Conservation (phyloP, 1,284 basidiomycete species). For the Naganishia sp. region DNA sequence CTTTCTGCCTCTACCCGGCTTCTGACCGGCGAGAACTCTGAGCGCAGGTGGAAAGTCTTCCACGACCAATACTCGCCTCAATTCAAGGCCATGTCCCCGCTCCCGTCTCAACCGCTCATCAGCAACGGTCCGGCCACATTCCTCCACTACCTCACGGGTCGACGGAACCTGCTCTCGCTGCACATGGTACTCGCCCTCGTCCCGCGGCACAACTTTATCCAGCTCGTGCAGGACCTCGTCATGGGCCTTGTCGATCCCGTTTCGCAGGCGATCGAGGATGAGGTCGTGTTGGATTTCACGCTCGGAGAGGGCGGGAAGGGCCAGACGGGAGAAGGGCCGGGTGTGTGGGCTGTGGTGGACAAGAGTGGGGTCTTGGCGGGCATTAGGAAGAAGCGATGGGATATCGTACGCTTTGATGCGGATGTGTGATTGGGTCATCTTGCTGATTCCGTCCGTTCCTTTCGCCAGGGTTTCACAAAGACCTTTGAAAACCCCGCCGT, state of each 20-base stretch:
- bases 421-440: not conserved
- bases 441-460: not conserved
- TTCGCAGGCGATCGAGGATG: slow-evolving; percentile 59
- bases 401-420: slow-evolving; percentile 64
- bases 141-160: slow-evolving; percentile 80
- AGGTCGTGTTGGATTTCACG: slow-evolving; percentile 73
- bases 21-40: not conserved
- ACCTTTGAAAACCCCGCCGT: slow-evolving; percentile 44
- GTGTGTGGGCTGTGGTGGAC: slow-evolving; percentile 78
- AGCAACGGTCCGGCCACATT: slow-evolving; percentile 73
- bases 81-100: slow-evolving; percentile 58
- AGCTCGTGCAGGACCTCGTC: slow-evolving; percentile 63
- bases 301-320: slow-evolving; percentile 60
- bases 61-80: slow-evolving; percentile 60
- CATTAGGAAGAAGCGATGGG: slow-evolving; percentile 74
- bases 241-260: slow-evolving; percentile 70
- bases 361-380: slow-evolving; percentile 69
- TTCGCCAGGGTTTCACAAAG: slow-evolving; percentile 47
- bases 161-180: slow-evolving; percentile 70
- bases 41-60: slow-evolving; percentile 56
- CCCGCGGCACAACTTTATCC: slow-evolving; percentile 78
- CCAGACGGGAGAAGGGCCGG: slow-evolving; percentile 58
- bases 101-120: slow-evolving; percentile 54
- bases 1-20: not conserved
- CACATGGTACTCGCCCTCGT: slow-evolving; percentile 75